phyloP scores from a whole-genome alignment of 441 rosid species.

The Aleurites moluccanus region DNA sequence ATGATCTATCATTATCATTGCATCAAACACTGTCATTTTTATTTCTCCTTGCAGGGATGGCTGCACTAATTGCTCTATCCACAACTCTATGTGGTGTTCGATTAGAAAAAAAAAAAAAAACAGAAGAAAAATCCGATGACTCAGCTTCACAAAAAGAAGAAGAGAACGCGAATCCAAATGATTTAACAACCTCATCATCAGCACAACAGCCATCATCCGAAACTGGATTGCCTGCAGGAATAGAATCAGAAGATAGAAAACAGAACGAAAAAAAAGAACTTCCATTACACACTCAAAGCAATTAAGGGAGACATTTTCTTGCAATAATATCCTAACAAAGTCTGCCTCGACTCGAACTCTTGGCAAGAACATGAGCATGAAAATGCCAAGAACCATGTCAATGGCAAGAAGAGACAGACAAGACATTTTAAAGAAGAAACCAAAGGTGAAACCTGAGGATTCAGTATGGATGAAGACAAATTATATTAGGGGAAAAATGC shows the following conservation, averaged over 20 bases:
- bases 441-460: slow-evolving; percentile 43
- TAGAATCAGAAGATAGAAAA: background rate
- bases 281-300: slow-evolving; percentile 44
- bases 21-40: slow-evolving; percentile 22
- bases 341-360: slow-evolving; percentile 31
- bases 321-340: slow-evolving; percentile 19
- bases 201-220: background rate
- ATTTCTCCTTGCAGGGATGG: slow-evolving; percentile 31
- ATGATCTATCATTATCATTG: background rate
- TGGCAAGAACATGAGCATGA: slow-evolving; percentile 28
- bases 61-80: slow-evolving; percentile 36
- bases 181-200: background rate
- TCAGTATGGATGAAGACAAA: slow-evolving; percentile 57
- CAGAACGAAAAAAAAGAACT: slow-evolving; percentile 21
- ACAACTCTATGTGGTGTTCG: slow-evolving; percentile 45
- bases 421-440: slow-evolving; percentile 24
- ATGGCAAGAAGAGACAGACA: slow-evolving; percentile 22
- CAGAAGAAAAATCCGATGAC: slow-evolving; percentile 12
- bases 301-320: slow-evolving; percentile 36
- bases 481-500: slow-evolving; percentile 73
- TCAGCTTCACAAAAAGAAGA: background rate
- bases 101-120: slow-evolving; percentile 28
- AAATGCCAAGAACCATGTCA: slow-evolving; percentile 41
- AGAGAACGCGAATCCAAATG: background rate
- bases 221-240: too few species aligned